Base-by-base conservation (phyloP, 495 filamentous ascomycete species). In the Baudoinia panamericana region DNA sequence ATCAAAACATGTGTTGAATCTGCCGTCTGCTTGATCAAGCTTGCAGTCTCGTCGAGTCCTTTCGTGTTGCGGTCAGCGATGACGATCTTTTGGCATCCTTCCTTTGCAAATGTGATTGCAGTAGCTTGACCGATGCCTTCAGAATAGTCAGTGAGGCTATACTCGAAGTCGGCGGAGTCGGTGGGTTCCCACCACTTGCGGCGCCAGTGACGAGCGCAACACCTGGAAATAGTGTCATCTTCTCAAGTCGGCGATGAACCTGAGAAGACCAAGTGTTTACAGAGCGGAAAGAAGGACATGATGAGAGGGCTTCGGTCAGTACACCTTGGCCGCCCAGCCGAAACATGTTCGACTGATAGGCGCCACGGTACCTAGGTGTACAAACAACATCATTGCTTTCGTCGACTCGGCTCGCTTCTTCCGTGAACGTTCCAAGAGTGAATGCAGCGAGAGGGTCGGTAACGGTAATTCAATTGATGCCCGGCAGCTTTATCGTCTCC, bases 111-210 rank as follows among this genome's bases (percentile, higher is more conserved):
- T 0, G 59, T 62, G 15, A 56, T 59, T n/a, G 68, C 66, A 7
- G 61, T 61, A 3, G 67, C 67, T 4, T 64, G 63, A n/a, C 70
- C 71, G 52, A 73, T 75, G 20, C 71, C 70, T 72, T 21, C 3
- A 9, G n/a, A 3, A 29, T 4, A 10, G 22, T 27, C 23, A 26
- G 16, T 31, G 15, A 6, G 23, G 17, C n/a, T 9, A 9, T 37
- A 4, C 28, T 32, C 34, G 11, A 23, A 6, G 23, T 17, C n/a
- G n/a, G n/a, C n/a, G n/a, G 16, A 30, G 34, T 3, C 21, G 26
- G 26, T 16, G 19, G 2, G 9, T 10, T 31, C 36, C 1, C 16
- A 45, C 36, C 41, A 11, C 44, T 39, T 6, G 34, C 46, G 1
- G 45, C 45, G 4, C 45, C 45, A 19, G 39, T 48, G 32, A 48